A percentile compares a stretch with the other conserved stretches of the same genome.
Conservation (phyloP, 225 moss, liverwort and hornwort genomes). For the Ulota crispa region DNA sequence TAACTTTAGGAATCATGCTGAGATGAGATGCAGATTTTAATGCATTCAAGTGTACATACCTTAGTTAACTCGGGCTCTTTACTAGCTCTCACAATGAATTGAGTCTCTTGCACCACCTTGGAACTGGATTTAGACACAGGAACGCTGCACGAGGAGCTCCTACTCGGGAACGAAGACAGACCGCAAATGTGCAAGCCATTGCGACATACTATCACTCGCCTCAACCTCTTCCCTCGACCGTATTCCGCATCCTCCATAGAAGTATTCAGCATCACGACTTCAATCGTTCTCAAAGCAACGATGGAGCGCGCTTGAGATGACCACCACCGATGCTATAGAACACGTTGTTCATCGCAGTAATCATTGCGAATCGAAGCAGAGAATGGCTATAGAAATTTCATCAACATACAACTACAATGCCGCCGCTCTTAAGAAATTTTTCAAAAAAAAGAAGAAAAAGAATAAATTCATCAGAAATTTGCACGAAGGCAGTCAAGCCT, state of each 20-base stretch:
- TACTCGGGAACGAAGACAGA: conserved; percentile 31
- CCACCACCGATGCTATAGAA: conserved; percentile 6
- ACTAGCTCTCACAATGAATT: conserved; percentile 3
- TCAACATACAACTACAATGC: conserved; percentile 1
- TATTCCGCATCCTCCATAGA: conserved; percentile 42
- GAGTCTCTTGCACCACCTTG: conserved; percentile 20
- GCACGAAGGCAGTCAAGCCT: conserved; percentile 9
- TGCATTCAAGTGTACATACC: not conserved
- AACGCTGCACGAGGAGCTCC: conserved; percentile 3
- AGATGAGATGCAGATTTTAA: not conserved
- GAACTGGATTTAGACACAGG: conserved; percentile 10
- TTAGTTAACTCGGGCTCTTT: conserved; percentile 1
- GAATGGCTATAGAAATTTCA: not conserved
- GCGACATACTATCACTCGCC: conserved; percentile 44
- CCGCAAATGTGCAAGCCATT: conserved; percentile 50
- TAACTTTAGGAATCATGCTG: not conserved
- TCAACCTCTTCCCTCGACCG: conserved; percentile 43
- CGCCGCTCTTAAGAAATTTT: not conserved
- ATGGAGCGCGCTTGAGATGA: conserved; percentile 7
- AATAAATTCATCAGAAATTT: not conserved
- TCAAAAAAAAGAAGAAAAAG: not conserved
- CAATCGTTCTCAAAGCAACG: conserved; percentile 15
- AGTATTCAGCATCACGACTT: not conserved
- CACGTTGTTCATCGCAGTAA: not conserved
- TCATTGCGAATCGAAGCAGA: not conserved